These are phyloP conservation scores for Colletotrichum sp. DNA, from an alignment of 2,329 filamentous ascomycete species.

Conservation along the genomic window DNA sequence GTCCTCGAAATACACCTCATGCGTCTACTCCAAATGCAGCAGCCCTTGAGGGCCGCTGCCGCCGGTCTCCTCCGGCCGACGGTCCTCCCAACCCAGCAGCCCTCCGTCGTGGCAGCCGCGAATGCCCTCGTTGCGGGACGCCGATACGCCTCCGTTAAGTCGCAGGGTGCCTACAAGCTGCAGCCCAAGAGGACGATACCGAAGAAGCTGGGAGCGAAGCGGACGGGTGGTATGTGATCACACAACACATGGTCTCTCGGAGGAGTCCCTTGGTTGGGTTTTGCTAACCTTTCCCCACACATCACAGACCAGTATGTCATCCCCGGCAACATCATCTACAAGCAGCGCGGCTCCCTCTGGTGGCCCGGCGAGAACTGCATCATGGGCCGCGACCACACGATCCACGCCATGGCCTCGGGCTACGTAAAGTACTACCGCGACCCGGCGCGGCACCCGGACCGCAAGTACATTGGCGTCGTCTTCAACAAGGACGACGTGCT, in stretches of 20 bases:
- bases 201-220: slow-evolving; percentile 94
- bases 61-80: slow-evolving; percentile 28
- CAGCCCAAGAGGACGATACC: slow-evolving; percentile 63
- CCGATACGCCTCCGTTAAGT: slow-evolving; percentile 64
- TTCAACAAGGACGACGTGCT: slow-evolving; percentile 83
- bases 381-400: slow-evolving; percentile 96
- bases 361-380: slow-evolving; percentile 93
- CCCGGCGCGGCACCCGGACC: slow-evolving; percentile 78
- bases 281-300: slow-evolving; percentile 3
- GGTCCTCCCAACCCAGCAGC: slow-evolving; percentile 1
- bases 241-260: background rate
- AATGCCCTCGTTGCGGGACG: slow-evolving; percentile 53
- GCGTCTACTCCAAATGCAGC: slow-evolving; percentile 52
- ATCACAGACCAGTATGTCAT: slow-evolving; percentile 84
- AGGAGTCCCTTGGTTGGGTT: background rate
- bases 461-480: slow-evolving; percentile 93
- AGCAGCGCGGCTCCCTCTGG: slow-evolving; percentile 94
- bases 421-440: slow-evolving; percentile 98
- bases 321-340: slow-evolving; percentile 97
- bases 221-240: slow-evolving; percentile 76
- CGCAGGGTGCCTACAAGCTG: slow-evolving; percentile 72
- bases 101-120: slow-evolving; percentile 27
- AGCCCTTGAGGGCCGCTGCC: slow-evolving; percentile 49
- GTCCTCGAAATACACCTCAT: slow-evolving; percentile 33
- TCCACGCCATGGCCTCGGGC: slow-evolving; percentile 82